phyloP scores from a whole-genome alignment of 768 basidiomycete species.

The Gelatoporia subvermispora region DNA sequence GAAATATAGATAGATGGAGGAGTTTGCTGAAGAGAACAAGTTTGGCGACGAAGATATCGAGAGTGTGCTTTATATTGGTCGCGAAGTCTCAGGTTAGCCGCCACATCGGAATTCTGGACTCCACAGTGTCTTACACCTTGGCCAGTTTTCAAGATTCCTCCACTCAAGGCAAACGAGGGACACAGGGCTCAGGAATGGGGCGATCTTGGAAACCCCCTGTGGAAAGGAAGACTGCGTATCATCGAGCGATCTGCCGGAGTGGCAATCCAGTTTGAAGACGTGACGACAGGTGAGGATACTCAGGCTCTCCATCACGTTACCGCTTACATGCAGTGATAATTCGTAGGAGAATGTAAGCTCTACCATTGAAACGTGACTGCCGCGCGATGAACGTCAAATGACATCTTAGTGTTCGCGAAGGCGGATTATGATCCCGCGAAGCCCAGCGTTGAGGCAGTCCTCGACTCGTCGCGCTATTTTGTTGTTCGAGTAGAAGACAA shows the following conservation, averaged over 20 bases:
- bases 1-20: conserved; percentile 39
- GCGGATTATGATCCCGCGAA: conserved; percentile 74
- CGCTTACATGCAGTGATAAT: conserved; percentile 3
- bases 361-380: not conserved
- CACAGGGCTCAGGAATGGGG: conserved; percentile 94
- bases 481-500: conserved; percentile 86
- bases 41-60: conserved; percentile 65
- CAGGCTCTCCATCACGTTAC: no score
- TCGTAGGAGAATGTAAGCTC: conserved; percentile 13
- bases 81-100: conserved; percentile 80
- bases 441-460: conserved; percentile 89
- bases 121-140: conserved; percentile 14
- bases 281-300: conserved; percentile 57
- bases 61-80: conserved; percentile 83
- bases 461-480: conserved; percentile 94
- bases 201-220: conserved; percentile 73
- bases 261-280: conserved; percentile 75
- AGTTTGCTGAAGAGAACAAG: conserved; percentile 32
- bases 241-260: conserved; percentile 70
- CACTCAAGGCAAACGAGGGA: conserved; percentile 80
- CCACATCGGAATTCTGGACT: no score
- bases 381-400: not conserved
- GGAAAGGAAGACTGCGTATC: conserved; percentile 89
- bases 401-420: conserved; percentile 70
- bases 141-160: conserved; percentile 87